These are phyloP conservation scores for Aspergillus sojae DNA, from an alignment of 2,329 filamentous ascomycete genomes.

Conservation along the genomic window DNA sequence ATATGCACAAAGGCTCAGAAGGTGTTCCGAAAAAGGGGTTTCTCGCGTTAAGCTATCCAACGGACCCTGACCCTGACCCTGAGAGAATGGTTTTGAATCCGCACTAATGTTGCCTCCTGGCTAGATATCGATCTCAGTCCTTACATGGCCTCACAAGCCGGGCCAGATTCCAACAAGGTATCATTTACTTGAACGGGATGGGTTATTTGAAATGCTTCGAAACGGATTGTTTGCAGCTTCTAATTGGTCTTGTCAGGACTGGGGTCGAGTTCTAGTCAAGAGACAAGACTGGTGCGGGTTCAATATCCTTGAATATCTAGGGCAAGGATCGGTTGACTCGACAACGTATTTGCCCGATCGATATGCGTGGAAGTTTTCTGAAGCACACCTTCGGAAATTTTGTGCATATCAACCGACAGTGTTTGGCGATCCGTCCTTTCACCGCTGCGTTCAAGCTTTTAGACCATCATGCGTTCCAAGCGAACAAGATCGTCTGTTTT, in stretches of 20 bases:
- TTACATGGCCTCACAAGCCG: neutral
- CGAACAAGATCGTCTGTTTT: neutral
- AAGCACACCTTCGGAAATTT: no score
- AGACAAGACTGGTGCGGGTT: neutral
- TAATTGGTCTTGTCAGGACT: neutral
- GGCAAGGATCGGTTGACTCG: neutral
- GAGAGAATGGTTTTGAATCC: neutral
- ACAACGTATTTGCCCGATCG: neutral
- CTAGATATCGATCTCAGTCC: neutral
- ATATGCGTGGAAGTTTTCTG: neutral
- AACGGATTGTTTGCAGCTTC: neutral
- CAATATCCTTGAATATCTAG: neutral
- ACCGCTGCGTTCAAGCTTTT: neutral
- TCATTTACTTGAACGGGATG: neutral
- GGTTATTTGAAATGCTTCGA: neutral
- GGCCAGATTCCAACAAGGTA: neutral
- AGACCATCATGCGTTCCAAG: neutral
- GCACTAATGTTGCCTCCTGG: neutral
- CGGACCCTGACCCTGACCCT: neutral
- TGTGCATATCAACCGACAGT: neutral
- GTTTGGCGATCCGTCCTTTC: neutral
- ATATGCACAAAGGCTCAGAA: neutral
- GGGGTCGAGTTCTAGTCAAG: neutral
- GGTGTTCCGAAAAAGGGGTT: neutral
- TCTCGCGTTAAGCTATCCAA: neutral